Conservation (phyloP, 495 filamentous ascomycete genomes). For the Penicillium taxi region DNA sequence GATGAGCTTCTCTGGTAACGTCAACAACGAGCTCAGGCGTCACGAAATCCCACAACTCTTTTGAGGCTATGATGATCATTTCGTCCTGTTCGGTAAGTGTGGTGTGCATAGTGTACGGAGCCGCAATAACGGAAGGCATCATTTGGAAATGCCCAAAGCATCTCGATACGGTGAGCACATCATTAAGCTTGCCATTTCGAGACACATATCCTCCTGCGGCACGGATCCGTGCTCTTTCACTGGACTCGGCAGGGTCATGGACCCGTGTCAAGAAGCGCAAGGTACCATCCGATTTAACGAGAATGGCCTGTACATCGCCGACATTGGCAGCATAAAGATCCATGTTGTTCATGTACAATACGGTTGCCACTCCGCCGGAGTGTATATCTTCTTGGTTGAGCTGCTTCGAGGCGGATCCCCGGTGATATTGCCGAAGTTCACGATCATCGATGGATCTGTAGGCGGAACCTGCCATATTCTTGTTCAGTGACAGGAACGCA, state of each 20-base stretch:
- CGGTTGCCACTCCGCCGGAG: conserved; percentile 85
- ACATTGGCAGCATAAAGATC: conserved; percentile 93
- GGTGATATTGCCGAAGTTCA: conserved; percentile 54
- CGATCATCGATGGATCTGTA: conserved; percentile 68
- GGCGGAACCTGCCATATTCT: conserved; percentile 83
- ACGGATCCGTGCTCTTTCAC: conserved; percentile 80
- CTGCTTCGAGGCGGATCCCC: conserved; percentile 62
- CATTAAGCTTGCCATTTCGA: conserved; percentile 86
- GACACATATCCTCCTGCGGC: conserved; percentile 95
- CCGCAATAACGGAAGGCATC: conserved; percentile 88
- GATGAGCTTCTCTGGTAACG: conserved; percentile 71
- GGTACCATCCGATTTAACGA: conserved; percentile 79
- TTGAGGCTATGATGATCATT: conserved; percentile 83
- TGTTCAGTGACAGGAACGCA: conserved; percentile 84
- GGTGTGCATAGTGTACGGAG: conserved; percentile 72
- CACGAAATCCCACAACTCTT: conserved; percentile 90
- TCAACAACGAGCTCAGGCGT: conserved; percentile 86
- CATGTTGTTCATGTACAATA: conserved; percentile 79
- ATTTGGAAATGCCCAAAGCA: conserved; percentile 91
- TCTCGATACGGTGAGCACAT: conserved; percentile 80
- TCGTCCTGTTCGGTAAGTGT: conserved; percentile 86
- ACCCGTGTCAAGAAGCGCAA: conserved; percentile 75
- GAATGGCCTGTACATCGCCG: conserved; percentile 87
- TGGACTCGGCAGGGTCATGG: conserved; percentile 80
- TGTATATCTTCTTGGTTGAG: conserved; percentile 81